A percentile compares a stretch with the other conserved stretches of the same genome.
Evolutionary conservation across 441 rosid species (phyloP).

Genomic region (Euphorbia celastroides): DNA sequence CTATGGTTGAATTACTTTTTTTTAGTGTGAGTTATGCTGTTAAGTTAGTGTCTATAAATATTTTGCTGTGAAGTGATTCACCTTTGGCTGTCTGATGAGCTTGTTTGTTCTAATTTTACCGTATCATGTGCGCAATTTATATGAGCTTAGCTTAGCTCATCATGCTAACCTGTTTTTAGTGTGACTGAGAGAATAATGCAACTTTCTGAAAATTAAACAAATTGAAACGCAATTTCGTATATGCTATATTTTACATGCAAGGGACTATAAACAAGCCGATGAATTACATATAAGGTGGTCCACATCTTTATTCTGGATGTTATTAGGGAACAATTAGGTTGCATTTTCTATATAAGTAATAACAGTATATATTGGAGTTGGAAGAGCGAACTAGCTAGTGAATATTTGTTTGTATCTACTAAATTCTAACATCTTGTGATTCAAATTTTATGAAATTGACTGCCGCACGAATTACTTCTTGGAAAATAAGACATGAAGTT

Average conservation of each 20-base stretch:
- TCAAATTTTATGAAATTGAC: not conserved
- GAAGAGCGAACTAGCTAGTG: not conserved
- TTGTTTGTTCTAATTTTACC: not conserved
- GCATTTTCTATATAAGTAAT: not conserved
- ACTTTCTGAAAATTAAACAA: not conserved
- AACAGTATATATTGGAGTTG: not conserved
- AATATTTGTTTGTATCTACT: not conserved
- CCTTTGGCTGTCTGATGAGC: not conserved
- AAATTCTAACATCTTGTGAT: not conserved
- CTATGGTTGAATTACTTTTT: conserved; percentile 6
- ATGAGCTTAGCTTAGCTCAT: not conserved
- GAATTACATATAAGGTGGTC: not conserved
- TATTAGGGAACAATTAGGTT: not conserved
- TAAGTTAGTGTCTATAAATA: not conserved
- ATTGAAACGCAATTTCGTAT: not conserved
- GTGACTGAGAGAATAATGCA: too few relatives aligned
- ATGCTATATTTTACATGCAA: not conserved
- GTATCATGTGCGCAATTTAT: not conserved
- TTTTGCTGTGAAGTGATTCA: not conserved
- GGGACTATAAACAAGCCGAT: not conserved
- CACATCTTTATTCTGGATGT: not conserved
- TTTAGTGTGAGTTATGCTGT: conserved; percentile 12
- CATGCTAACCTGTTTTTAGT: not conserved
- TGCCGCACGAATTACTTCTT: not conserved
- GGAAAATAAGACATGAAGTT: not conserved